Conservation (phyloP, 2,329 filamentous ascomycete species). For the Davidsoniella neocaledoniae region DNA sequence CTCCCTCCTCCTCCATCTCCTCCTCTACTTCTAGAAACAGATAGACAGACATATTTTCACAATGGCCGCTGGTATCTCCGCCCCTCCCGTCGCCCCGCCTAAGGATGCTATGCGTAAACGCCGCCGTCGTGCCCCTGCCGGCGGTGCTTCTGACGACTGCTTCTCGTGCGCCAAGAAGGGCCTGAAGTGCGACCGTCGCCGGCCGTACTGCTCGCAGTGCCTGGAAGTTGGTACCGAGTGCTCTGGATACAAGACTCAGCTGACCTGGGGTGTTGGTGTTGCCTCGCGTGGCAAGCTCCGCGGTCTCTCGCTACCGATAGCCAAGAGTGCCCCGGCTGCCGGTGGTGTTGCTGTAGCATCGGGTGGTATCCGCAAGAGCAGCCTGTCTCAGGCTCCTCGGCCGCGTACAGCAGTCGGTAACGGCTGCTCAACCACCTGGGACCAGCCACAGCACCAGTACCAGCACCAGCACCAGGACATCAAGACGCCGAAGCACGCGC, state of each 20-base stretch:
- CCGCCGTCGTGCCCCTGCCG: constrained; percentile 72
- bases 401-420: too few species aligned
- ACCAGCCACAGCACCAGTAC: too few species aligned
- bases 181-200: constrained; percentile 73
- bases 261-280: constrained; percentile 93
- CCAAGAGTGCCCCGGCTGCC: constrained; percentile 28
- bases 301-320: constrained; percentile 61
- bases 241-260: constrained; percentile 87
- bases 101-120: constrained; percentile 36
- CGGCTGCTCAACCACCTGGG: too few species aligned
- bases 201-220: constrained; percentile 91
- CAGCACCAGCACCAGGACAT: too few species aligned
- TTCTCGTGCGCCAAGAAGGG: constrained; percentile 78
- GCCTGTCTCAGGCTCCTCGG: too few species aligned
- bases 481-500: too few species aligned
- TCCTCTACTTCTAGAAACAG: not conserved
- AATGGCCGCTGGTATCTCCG: constrained; percentile 27
- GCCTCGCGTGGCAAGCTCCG: constrained; percentile 89
- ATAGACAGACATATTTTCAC: not conserved
- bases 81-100: constrained; percentile 29
- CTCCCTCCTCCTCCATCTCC: not conserved
- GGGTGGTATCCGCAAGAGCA: constrained; percentile 31
- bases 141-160: constrained; percentile 85
- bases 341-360: constrained; percentile 15
- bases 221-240: constrained; percentile 84